These are phyloP conservation scores for Lasiodiplodia sp. DNA, from an alignment of 2,329 filamentous ascomycete genomes.

Conservation along the genomic window DNA sequence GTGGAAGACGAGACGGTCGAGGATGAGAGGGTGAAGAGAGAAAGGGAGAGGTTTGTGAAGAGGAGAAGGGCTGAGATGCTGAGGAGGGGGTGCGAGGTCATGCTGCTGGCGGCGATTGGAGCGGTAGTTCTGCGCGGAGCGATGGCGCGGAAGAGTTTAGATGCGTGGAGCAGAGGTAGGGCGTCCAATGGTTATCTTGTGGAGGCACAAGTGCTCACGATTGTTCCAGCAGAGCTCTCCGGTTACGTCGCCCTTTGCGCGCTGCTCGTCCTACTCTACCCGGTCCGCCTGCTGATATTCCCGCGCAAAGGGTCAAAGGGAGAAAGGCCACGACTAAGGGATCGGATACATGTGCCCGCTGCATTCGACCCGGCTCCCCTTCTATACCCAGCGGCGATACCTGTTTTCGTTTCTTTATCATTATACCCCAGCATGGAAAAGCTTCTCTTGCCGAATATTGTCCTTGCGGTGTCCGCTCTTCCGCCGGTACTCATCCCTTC, in stretches of 20 bases:
- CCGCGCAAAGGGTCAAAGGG: constrained; percentile 1
- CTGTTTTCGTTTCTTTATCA: constrained; percentile 77
- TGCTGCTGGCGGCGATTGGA: constrained; percentile 61
- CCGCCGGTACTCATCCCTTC: constrained; percentile 76
- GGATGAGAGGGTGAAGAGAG: constrained; percentile 48
- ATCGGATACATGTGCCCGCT: constrained; percentile 69
- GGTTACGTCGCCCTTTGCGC: constrained; percentile 46
- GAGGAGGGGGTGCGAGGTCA: constrained; percentile 66
- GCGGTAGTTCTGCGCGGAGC: constrained; percentile 52
- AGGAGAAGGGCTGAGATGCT: constrained; percentile 90
- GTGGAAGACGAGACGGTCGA: constrained; percentile 32
- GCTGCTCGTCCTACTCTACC: constrained; percentile 45
- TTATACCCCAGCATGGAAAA: constrained; percentile 68
- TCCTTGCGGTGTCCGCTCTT: constrained; percentile 80
- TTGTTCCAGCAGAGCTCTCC: constrained; percentile 47
- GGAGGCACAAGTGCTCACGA: constrained; percentile 35
- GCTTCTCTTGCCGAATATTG: constrained; percentile 77
- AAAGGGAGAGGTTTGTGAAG: constrained; percentile 75
- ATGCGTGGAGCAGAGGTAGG: constrained; percentile 52
- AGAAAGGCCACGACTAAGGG: constrained; percentile 36
- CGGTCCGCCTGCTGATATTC: constrained; percentile 44
- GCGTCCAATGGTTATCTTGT: constrained; percentile 12
- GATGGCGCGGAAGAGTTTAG: constrained; percentile 38
- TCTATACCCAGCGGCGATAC: constrained; percentile 82
- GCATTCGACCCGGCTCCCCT: constrained; percentile 91